Conservation (phyloP, 1,284 basidiomycete genomes). For the Tilletia indica region DNA sequence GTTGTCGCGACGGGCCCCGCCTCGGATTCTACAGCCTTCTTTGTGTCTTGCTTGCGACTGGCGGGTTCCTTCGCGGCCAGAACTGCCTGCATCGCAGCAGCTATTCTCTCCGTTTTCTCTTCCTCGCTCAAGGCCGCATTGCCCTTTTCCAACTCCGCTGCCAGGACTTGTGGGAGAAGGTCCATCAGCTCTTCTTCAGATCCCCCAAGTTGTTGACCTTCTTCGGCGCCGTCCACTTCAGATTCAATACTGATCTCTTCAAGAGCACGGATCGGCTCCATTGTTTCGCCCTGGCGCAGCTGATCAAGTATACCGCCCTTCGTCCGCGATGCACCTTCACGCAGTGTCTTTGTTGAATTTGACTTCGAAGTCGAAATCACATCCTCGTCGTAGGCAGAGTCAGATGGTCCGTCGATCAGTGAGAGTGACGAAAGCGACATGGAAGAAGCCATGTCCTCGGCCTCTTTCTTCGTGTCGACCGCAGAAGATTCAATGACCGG, state of each 20-base stretch:
- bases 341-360: background rate
- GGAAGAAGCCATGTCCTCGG: slow-evolving; percentile 30
- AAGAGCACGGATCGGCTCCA: background rate
- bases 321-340: slow-evolving; percentile 24
- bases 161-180: slow-evolving; percentile 1
- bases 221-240: background rate
- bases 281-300: slow-evolving; percentile 19
- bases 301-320: slow-evolving; percentile 42
- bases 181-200: background rate
- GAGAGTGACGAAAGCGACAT: too few relatives aligned
- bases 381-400: too few relatives aligned
- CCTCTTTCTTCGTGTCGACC: slow-evolving; percentile 19
- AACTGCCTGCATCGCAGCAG: slow-evolving; percentile 5
- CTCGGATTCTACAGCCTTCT: background rate
- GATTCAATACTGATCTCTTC: background rate
- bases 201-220: background rate
- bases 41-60: background rate
- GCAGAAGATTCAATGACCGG: slow-evolving; percentile 57
- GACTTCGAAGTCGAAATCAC: background rate
- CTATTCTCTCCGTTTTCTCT: background rate
- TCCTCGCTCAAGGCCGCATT: background rate
- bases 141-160: background rate
- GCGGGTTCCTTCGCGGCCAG: background rate
- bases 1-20: background rate
- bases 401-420: too few relatives aligned